Evolutionary conservation across 1,139 yeast species (phyloP), one percentile per base, ranked within the genome.

Genomic region (Blastobotrys indianensis): DNA sequence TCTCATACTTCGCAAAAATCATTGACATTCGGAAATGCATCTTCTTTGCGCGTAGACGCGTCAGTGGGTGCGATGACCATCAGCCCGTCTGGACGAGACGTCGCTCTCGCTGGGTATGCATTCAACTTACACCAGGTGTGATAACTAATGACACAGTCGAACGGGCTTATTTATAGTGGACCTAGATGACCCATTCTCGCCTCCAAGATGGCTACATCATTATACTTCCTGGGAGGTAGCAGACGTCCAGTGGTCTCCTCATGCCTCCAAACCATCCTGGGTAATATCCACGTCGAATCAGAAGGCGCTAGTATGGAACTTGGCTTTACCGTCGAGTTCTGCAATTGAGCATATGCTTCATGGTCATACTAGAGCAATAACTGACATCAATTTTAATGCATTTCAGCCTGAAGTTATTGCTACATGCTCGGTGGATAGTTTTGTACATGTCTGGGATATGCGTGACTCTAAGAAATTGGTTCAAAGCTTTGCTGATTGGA

Each of bases 161-260:
- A 74, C 83, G 50, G 98, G 98, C 0, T 70, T 92, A 13, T 85
- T 82, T 60, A 80, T 92, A 40, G 82, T 92, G n/a, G 97, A 92
- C 64, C 65, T 92, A 41, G 96, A 92, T 58, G 96, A 92, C 63
- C 97, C 97, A 0, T 90, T 87, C 65, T 80, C 94, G 0, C 88
- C 95, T 1, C 98, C 98, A 0, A 70, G 98, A 49, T 86, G 94
- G 88, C 74, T 92, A 25, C 94, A 82, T 48, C 97, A 92, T 61
- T 74, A 81, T 30, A 90, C 97, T 0, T 82, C 95, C 0, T 94
- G 98, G 98, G 97, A 92, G 64, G 98, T 92, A 1, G 97, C 98
- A 0, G 97, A 92, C 62, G 97, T 90, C 1, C 97, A 92, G 63
- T 92, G 98, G 97, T 86, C 94, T 2, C 97, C 97, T 0, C 94